These are phyloP conservation scores for Apophysomyces trapeziformis DNA, from an alignment of 371 early-diverging fungal genomes.

Conservation along the genomic window DNA sequence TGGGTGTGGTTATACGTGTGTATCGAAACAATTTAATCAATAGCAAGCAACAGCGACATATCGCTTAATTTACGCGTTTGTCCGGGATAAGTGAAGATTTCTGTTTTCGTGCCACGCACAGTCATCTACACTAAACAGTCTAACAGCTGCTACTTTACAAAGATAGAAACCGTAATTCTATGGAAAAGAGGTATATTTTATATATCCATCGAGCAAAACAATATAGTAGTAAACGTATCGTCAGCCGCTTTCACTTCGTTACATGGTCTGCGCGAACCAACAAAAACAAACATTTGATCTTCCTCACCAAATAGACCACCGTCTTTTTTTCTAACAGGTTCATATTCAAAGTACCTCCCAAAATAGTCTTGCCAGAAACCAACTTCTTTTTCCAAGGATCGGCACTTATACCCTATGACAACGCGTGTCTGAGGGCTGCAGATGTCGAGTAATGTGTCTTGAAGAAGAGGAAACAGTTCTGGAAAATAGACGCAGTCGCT, in stretches of 20 bases:
- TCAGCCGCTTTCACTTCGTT: conserved; percentile 53
- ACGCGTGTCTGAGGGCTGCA: conserved; percentile 44
- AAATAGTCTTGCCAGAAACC: conserved; percentile 69
- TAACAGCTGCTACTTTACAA: too few species aligned
- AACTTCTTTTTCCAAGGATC: conserved; percentile 59
- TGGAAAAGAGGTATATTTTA: conserved; percentile 1
- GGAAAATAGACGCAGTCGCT: conserved; percentile 67
- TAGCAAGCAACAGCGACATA: too few species aligned
- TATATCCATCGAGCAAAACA: conserved; percentile 53
- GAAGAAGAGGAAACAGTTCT: conserved; percentile 54
- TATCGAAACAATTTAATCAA: too few species aligned
- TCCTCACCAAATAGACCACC: conserved; percentile 51
- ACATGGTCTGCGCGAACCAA: conserved; percentile 39
- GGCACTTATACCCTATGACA: conserved; percentile 65
- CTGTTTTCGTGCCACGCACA: too few species aligned
- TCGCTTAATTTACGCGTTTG: too few species aligned
- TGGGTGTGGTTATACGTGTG: too few species aligned
- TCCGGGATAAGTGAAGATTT: too few species aligned
- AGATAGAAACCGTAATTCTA: too few species aligned
- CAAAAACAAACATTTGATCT: conserved; percentile 53
- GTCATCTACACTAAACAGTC: too few species aligned
- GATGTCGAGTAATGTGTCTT: conserved; percentile 50
- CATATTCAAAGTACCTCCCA: conserved; percentile 61
- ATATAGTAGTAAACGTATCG: conserved; percentile 57
- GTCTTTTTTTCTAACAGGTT: conserved; percentile 50